Evolutionary conservation across 208 protist species (phyloP).

Genomic region (Naegleria lovaniensis): DNA sequence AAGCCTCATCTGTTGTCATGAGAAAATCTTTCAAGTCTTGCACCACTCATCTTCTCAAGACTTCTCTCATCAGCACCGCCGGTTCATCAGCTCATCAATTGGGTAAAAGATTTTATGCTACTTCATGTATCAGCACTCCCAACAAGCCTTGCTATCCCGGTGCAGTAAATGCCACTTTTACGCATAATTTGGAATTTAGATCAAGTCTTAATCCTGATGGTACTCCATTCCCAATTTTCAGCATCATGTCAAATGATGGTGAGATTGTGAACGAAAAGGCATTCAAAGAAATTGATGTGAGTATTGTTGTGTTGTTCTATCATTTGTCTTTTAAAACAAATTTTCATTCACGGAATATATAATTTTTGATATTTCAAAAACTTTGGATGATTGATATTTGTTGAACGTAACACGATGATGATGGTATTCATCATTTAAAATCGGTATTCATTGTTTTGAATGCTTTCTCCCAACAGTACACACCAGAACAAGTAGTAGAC

Average conservation of each 20-base stretch:
- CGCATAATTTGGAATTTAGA: not conserved
- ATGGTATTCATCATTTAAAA: no score
- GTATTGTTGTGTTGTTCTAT: no score
- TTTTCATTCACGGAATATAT: no score
- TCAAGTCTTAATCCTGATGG: not conserved
- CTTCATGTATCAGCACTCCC: not conserved
- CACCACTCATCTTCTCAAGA: no score
- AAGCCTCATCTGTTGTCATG: no score
- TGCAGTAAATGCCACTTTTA: not conserved
- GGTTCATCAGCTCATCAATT: no score
- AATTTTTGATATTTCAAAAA: no score
- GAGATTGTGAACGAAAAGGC: not conserved
- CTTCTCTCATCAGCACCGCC: no score
- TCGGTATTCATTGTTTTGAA: no score
- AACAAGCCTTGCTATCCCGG: not conserved
- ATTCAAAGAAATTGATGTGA: not conserved
- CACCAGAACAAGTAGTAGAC: conserved; percentile 54
- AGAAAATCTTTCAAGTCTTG: no score
- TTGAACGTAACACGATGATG: no score
- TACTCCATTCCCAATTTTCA: not conserved
- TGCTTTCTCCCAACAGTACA: conserved; percentile 22
- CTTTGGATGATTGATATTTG: no score
- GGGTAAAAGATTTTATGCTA: not conserved
- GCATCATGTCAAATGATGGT: not conserved
- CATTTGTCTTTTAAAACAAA: not conserved